These are phyloP conservation scores for Casuarina cunninghamiana DNA, from an alignment of 306 rosid genomes.

Conservation along the genomic window DNA sequence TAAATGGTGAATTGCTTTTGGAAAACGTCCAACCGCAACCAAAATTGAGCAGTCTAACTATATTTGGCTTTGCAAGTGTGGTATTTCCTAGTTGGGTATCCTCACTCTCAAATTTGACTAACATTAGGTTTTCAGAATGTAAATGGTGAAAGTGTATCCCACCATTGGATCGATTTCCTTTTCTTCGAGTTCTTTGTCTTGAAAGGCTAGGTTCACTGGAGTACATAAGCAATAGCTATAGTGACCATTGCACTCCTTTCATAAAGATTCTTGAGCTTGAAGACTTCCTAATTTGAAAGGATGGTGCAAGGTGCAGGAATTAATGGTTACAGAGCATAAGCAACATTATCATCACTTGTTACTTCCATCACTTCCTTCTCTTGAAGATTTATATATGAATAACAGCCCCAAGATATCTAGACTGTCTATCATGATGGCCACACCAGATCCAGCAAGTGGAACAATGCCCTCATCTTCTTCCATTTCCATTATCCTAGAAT, in stretches of 20 bases:
- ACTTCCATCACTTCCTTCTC: background rate
- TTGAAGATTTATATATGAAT: conserved; percentile 1
- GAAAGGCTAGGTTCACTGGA: fast-evolving
- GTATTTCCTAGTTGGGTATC: conserved; percentile 15
- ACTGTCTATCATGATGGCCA: background rate
- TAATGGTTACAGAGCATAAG: background rate
- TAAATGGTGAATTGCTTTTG: no score
- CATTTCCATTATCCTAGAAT: no score
- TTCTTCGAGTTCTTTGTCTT: background rate
- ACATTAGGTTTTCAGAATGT: background rate
- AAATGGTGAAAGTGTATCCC: background rate
- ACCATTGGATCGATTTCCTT: conserved; percentile 20
- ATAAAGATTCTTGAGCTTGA: background rate
- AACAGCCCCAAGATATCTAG: background rate
- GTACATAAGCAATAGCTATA: background rate
- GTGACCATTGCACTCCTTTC: conserved; percentile 18
- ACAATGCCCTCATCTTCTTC: no score
- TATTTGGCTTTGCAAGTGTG: background rate
- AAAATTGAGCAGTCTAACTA: background rate
- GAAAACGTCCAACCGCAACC: background rate
- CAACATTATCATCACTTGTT: background rate
- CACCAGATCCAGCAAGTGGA: no score
- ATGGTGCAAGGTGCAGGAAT: conserved; percentile 13
- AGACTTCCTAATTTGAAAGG: background rate
- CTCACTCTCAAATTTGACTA: no score